Evolutionary conservation across 345 rosid genomes (phyloP).

Genomic region (Passiflora organensis): DNA sequence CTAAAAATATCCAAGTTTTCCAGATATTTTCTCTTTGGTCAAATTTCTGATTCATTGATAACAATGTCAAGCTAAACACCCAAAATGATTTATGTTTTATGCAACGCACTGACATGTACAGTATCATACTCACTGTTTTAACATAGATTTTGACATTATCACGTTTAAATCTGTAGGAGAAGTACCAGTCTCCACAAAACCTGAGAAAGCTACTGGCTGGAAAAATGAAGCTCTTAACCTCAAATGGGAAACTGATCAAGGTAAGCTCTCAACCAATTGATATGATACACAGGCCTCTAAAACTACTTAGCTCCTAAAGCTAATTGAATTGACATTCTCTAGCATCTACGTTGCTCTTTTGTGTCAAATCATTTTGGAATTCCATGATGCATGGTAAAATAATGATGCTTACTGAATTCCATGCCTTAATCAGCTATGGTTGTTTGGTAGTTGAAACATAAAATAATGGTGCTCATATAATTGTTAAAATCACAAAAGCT

Average conservation of each 20-base stretch:
- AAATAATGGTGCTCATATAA: too few species aligned
- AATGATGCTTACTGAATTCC: too few species aligned
- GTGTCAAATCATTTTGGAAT: too few species aligned
- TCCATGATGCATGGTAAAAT: too few species aligned
- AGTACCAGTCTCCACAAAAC: conserved; percentile 56
- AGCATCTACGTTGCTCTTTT: too few species aligned
- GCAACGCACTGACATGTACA: background rate
- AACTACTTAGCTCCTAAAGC: background rate
- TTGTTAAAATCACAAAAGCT: too few species aligned
- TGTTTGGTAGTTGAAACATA: too few species aligned
- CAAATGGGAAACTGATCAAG: conserved; percentile 81
- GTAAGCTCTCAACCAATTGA: conserved; percentile 16
- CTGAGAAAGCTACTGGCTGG: conserved; percentile 73
- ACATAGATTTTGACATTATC: conserved; percentile 9
- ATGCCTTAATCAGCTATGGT: too few species aligned
- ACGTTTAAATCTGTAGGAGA: conserved; percentile 50
- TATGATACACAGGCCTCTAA: background rate
- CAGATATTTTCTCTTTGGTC: background rate
- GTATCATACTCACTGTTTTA: conserved; percentile 6
- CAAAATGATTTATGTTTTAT: background rate
- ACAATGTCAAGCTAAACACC: background rate
- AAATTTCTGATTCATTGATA: background rate
- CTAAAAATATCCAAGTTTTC: background rate
- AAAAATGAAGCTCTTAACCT: conserved; percentile 63
- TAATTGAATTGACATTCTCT: background rate